These are phyloP conservation scores for Pulveroboletus ravenelii DNA, from an alignment of 768 basidiomycete species.

Conservation along the genomic window DNA sequence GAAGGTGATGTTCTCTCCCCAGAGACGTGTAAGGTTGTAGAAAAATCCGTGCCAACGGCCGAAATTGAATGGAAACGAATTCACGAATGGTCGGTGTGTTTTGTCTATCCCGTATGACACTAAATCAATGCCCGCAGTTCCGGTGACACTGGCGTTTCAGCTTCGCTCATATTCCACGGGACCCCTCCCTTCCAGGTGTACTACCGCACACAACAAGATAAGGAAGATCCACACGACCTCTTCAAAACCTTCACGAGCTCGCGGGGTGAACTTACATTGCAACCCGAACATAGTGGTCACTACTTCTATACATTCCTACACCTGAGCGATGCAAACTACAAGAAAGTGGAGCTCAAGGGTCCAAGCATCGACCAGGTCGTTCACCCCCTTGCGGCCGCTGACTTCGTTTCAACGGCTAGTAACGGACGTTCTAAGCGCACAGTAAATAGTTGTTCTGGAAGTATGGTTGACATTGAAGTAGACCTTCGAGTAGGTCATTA, in stretches of 20 bases:
- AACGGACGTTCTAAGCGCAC: constrained; percentile 46
- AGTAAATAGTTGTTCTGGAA: constrained; percentile 77
- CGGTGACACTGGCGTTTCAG: constrained; percentile 88
- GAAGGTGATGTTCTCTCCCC: constrained; percentile 80
- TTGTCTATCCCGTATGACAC: constrained; percentile 2
- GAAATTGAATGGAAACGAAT: constrained; percentile 87
- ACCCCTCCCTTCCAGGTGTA: constrained; percentile 84
- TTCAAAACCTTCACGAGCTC: constrained; percentile 60
- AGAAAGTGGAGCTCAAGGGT: constrained; percentile 65
- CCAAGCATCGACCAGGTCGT: constrained; percentile 83
- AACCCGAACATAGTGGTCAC: constrained; percentile 85
- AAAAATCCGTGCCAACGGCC: constrained; percentile 72
- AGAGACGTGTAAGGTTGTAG: constrained; percentile 70
- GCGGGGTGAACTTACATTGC: constrained; percentile 75
- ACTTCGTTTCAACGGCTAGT: constrained; percentile 47
- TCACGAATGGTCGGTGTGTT: constrained; percentile 68
- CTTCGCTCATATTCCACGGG: constrained; percentile 80
- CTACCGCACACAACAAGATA: constrained; percentile 71
- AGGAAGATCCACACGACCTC: constrained; percentile 55
- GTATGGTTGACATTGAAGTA: constrained; percentile 69
- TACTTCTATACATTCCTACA: constrained; percentile 80
- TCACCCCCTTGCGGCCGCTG: constrained; percentile 80
- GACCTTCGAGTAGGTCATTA: constrained; percentile 61
- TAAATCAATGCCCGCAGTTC: constrained; percentile 45
- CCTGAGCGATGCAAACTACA: constrained; percentile 82